Evolutionary conservation across 192 early-diverging fungal genomes (phyloP), one percentile per base, ranked within the genome.

Genomic region (Gonapodya prolifera): DNA sequence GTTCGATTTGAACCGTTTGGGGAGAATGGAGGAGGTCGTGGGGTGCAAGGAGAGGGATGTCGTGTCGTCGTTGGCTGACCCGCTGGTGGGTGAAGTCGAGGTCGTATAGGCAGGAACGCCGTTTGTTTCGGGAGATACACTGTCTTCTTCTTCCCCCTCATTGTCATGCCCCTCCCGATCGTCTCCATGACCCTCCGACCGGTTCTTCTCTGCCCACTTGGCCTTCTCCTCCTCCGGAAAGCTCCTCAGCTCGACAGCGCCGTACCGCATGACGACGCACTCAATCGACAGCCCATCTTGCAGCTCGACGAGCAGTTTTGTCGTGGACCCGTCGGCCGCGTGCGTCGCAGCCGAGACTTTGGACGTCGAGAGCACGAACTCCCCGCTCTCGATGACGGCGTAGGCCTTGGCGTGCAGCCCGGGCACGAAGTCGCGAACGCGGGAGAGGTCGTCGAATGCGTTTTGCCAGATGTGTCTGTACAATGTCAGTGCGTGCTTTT

Each of bases 211-310:
- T n/a, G 45, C 35, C 70, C 23, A 35, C 33, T 80, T 79, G n/a
- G 76, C 76, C 79, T 80, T 81, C 76, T 86, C 82, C 30, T 83
- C 83, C 34, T 83, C 80, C 18, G 85, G 87, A 70, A 82, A 88
- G 16, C 34, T 71, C 75, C 80, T 75, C 35, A 86, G 71, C 30
- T 81, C 84, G 1, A 85, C 84, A 23, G 82, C 78, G 23, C 86
- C 87, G 79, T 89, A 89, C 32, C 85, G 81, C 86, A 89, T 89
- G 30, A 78, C 77, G 13, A 89, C 87, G 32, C 81, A 80, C 78
- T 89, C 87, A 29, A 89, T 83, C 69, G 80, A 30, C 74, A 85
- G 84, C 0, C 87, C 87, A 75, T 89, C 87, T 79, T 89, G 87
- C 76, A 89, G 80, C 79, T 87, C 85, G 1, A 89, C 77, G 34